Evolutionary conservation across 768 basidiomycete species (phyloP), one percentile per base, ranked within the genome.

Genomic region (Stropharia rugosoannulata): DNA sequence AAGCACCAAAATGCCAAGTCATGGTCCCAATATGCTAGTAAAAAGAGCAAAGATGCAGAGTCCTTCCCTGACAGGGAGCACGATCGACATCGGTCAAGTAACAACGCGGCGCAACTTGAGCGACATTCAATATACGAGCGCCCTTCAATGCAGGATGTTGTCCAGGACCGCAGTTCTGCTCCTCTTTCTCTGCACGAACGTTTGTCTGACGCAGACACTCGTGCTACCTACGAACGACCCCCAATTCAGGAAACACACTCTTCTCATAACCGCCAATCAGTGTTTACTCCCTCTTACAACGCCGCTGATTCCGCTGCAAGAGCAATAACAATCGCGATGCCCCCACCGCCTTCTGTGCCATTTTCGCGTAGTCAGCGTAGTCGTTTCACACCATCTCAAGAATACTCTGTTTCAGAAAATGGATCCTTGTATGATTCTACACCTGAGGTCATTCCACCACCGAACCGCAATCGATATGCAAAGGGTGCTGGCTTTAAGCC

Each of bases 401-500:
- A 56, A 41, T 51, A 35, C 8, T 41, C 45, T 46, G 29, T 41
- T 38, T 45, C 51, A 32, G 51, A 25, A 9, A 41, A 48, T 10
- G 41, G 41, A 10, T 53, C 54, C 39, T 12, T 38, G 15, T 47
- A 56, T n/a, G 58, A 64, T 47, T 35, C 56, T 7, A 55, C 41
- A 25, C 52, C 51, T 10, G 61, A 64, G 42, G 44, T 51, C 18
- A 22, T 53, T 16, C 50, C 55, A 38, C 64, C 62, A 55, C 41
- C 56, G 18, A 56, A 19, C 29, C 61, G 61, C 25, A 43, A 36
- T 10, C 36, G 57, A 27, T 41, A 54, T 32, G 12, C 50, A 9
- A 84, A 75, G 66, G 72, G 75, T 54, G 66, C 77, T 1, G 83
- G 85, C 11, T 89, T 90, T 70, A 89, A 82, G 62, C 87, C 89